Conservation (phyloP, 164 flowering plant species). For the Cinnamomum micranthum region DNA sequence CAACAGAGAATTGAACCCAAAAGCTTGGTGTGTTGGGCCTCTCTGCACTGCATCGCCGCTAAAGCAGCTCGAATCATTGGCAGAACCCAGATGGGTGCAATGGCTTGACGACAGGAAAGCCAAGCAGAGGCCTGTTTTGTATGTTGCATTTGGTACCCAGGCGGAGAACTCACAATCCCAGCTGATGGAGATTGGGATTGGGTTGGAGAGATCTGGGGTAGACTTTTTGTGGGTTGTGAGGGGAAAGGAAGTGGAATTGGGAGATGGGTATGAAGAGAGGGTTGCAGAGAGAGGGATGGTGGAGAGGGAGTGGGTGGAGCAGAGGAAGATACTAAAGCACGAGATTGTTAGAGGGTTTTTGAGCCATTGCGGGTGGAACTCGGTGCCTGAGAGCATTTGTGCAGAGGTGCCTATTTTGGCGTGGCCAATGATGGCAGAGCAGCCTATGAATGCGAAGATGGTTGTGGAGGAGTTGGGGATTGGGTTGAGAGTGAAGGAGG, state of each 20-base stretch:
- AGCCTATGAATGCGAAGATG: conserved; percentile 27
- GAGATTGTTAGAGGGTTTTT: conserved; percentile 27
- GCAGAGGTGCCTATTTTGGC: conserved; percentile 30
- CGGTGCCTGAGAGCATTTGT: conserved; percentile 27
- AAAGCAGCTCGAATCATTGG: background rate
- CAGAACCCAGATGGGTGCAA: conserved; percentile 1
- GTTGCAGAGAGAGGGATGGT: conserved; percentile 20
- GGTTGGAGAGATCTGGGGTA: conserved; percentile 18
- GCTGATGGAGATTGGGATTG: conserved; percentile 18
- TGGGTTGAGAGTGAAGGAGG: conserved; percentile 12
- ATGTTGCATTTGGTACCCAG: conserved; percentile 25
- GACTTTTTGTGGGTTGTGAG: conserved; percentile 21
- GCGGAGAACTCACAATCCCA: conserved; percentile 14
- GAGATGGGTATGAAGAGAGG: conserved; percentile 17
- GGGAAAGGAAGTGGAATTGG: conserved; percentile 1
- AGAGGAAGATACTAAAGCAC: conserved; percentile 23
- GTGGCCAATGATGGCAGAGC: conserved; percentile 32
- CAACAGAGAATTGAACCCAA: conserved; percentile 10
- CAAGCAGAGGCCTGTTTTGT: conserved; percentile 10
- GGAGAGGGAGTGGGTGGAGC: conserved; percentile 25
- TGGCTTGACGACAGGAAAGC: conserved; percentile 14
- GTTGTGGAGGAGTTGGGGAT: conserved; percentile 28
- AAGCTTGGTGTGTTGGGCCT: conserved; percentile 28
- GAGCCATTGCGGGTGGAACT: conserved; percentile 42
- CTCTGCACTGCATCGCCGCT: conserved; percentile 17